Conservation (phyloP, 2,329 filamentous ascomycete genomes). For the Dothistroma septosporum region DNA sequence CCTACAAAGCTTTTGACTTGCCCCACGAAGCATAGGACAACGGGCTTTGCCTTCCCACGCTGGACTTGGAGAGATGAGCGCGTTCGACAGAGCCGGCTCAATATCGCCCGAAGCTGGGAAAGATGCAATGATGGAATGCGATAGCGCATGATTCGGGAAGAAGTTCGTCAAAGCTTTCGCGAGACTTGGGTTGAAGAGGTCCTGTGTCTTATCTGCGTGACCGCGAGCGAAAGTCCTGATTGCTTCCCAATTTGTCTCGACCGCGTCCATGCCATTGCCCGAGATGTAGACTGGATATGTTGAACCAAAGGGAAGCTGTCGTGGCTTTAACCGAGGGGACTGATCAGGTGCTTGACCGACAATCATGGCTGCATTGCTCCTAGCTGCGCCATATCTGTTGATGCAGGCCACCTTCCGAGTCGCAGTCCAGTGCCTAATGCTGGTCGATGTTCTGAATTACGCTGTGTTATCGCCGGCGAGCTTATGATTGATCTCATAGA, state of each 20-base stretch:
- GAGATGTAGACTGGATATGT: neutral
- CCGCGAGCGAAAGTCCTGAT: neutral
- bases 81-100: neutral
- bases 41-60: neutral
- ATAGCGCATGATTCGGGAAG: neutral
- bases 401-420: constrained; percentile 17
- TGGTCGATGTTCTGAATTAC: constrained; percentile 5
- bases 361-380: constrained; percentile 32
- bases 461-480: constrained; percentile 1
- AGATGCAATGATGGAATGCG: neutral
- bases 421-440: constrained; percentile 4
- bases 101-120: neutral
- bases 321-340: neutral
- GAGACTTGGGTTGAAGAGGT: neutral
- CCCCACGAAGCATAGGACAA: constrained; percentile 6
- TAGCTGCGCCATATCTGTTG: constrained; percentile 40
- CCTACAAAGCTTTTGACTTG: neutral
- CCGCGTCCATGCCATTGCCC: neutral
- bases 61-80: neutral
- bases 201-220: neutral
- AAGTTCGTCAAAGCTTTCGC: neutral
- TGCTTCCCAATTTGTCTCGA: neutral
- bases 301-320: neutral
- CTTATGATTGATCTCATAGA: constrained; percentile 12
- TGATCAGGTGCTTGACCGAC: constrained; percentile 1